phyloP scores from a whole-genome alignment of 192 early-diverging fungal species.

The Radiomyces spectabilis region DNA sequence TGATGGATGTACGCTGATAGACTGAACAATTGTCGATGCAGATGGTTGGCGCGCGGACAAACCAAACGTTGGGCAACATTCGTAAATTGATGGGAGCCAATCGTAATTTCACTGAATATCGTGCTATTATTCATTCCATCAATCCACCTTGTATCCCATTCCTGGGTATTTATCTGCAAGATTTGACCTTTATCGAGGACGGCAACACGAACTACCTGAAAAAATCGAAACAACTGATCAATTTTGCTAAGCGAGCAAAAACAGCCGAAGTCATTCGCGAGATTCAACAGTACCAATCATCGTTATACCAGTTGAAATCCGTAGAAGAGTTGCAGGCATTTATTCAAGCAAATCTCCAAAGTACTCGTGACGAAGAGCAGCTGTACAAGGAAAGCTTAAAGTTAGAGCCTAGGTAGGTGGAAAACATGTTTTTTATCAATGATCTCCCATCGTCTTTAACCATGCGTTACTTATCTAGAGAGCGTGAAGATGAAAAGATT shows the following conservation, averaged over 20 bases:
- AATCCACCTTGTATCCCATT: constrained; percentile 82
- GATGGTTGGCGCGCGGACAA: constrained; percentile 37
- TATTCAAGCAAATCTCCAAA: constrained; percentile 58
- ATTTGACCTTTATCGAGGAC: constrained; percentile 88
- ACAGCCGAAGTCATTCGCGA: constrained; percentile 84
- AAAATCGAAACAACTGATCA: constrained; percentile 66
- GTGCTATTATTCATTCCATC: constrained; percentile 70
- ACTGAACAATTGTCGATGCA: not conserved
- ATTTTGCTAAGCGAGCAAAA: constrained; percentile 84
- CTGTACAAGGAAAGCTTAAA: constrained; percentile 74
- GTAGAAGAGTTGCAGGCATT: constrained; percentile 81
- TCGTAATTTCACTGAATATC: constrained; percentile 79
- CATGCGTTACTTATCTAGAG: too few relatives aligned
- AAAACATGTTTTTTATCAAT: too few relatives aligned
- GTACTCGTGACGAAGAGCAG: constrained; percentile 58
- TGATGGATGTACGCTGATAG: not conserved
- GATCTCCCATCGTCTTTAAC: too few relatives aligned
- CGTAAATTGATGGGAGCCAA: constrained; percentile 67
- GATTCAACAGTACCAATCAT: constrained; percentile 84
- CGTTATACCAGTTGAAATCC: constrained; percentile 65
- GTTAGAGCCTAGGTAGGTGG: constrained; percentile 64
- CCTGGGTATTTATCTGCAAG: constrained; percentile 78
- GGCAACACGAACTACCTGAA: constrained; percentile 71
- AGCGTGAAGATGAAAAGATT: constrained; percentile 75
- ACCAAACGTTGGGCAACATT: constrained; percentile 54